Evolutionary conservation across 1,139 yeast species (phyloP).

Genomic region (Arxiozyma heterogenica): DNA sequence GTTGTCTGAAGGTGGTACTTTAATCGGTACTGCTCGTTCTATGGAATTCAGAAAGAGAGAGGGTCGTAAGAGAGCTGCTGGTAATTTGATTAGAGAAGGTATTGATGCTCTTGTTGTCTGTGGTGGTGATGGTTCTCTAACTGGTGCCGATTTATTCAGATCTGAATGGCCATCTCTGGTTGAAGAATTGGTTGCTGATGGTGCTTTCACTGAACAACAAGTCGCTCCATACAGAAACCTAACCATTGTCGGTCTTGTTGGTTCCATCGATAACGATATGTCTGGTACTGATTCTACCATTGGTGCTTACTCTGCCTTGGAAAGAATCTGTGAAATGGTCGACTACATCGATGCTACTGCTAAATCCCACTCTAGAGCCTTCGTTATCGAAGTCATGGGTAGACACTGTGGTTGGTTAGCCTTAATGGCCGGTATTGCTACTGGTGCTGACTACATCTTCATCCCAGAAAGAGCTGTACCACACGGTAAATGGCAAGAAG

Average conservation of each 20-base stretch:
- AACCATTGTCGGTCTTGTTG: slow-evolving; percentile 71
- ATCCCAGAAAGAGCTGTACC: slow-evolving; percentile 72
- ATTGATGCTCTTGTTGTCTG: slow-evolving; percentile 73
- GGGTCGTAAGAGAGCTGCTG: slow-evolving; percentile 61
- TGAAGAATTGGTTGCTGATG: slow-evolving; percentile 45
- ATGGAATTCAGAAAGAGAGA: slow-evolving; percentile 56
- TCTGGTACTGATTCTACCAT: slow-evolving; percentile 73
- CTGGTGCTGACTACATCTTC: slow-evolving; percentile 72
- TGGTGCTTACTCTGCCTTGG: slow-evolving; percentile 72
- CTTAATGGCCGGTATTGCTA: slow-evolving; percentile 72
- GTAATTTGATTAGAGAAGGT: slow-evolving; percentile 59
- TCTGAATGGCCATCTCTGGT: slow-evolving; percentile 72
- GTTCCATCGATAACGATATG: slow-evolving; percentile 81
- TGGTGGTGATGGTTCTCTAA: slow-evolving; percentile 80
- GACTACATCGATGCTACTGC: slow-evolving; percentile 83
- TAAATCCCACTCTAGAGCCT: slow-evolving; percentile 72
- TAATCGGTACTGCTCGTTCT: slow-evolving; percentile 74
- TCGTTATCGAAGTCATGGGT: slow-evolving; percentile 85
- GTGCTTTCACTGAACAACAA: slow-evolving; percentile 43
- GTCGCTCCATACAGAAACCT: slow-evolving; percentile 46
- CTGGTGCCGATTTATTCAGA: slow-evolving; percentile 76
- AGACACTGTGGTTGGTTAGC: slow-evolving; percentile 87
- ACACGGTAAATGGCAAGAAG: slow-evolving; percentile 54
- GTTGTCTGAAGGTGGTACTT: slow-evolving; percentile 69
- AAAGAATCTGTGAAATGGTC: slow-evolving; percentile 66